Base-by-base conservation (phyloP, 768 basidiomycete genomes). In the Termitomyces sp. region DNA sequence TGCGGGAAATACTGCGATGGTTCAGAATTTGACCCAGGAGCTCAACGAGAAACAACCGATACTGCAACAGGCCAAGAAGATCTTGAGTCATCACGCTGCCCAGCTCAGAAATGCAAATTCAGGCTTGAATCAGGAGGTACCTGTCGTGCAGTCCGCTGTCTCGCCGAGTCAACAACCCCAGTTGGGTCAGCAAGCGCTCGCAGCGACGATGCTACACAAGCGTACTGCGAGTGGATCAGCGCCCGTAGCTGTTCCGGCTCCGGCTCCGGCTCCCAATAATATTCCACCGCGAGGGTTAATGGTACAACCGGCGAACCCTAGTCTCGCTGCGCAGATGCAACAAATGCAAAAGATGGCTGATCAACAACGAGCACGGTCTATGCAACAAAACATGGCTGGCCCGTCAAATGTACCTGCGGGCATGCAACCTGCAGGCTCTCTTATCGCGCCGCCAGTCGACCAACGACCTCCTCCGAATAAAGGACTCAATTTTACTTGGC, bases 321-420 rank as follows among this genome's bases (percentile, higher is more conserved):
- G 43, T n/a, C 32, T 73, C 12, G 69, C 63, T 3, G 61, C 69
- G 19, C 83, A 80, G 60, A 75, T 80, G 72, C 76, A 77, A 28
- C 83, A 80, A 58, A 75, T 80, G 71, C 76, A 77, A 54, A 81
- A 79, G 59, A 56, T 77, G 59, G 61, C 72, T 5, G 81, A 83
- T 47, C 77, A 77, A 63, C 74, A 55, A 17, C 58, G 54, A 17
- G 56, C 58, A n/a, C 55, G 53, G n/a, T 26, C 56, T n/a, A 54
- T 61, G 41, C 58, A 59, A 22, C 41, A 47, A 38, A 53, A 49
- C 15, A 45, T 57, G 55, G 37, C 52, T 22, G 57, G 53, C 7
- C 34, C 48, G 3, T 37, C 54, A n/a, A 56, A 44, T 45, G 21
- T 17, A 14, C 22, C 22, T 15, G 32, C 42, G 17, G 35, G 37